Conservation (phyloP, 2,329 filamentous ascomycete genomes). For the Aspergillus amoenus region DNA sequence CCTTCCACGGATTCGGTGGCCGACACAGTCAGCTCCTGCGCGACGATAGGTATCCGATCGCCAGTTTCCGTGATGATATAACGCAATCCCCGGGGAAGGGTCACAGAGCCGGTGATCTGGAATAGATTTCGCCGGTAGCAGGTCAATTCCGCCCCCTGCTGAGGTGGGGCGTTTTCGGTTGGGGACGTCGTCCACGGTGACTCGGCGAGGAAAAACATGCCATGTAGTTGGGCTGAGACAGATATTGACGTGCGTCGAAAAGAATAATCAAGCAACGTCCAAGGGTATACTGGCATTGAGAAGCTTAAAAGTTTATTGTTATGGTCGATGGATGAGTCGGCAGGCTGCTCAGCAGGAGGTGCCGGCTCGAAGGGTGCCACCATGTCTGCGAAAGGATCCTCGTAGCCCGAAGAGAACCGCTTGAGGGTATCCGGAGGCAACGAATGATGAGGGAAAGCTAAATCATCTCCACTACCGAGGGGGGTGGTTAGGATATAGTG, state of each 20-base stretch:
- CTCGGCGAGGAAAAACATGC: conserved; percentile 69
- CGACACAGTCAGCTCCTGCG: conserved; percentile 82
- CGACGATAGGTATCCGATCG: conserved; percentile 77
- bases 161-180: conserved; percentile 57
- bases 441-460: conserved; percentile 47
- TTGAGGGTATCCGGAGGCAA: conserved; percentile 42
- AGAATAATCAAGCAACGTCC: conserved; percentile 60
- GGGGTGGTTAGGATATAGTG: neutral
- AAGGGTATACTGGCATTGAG: conserved; percentile 62
- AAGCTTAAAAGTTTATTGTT: conserved; percentile 75
- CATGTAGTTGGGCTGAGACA: conserved; percentile 62
- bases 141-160: conserved; percentile 67
- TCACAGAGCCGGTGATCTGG: conserved; percentile 88
- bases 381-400: conserved; percentile 55
- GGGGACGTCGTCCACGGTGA: conserved; percentile 61
- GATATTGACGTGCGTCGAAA: conserved; percentile 57
- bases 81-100: conserved; percentile 72
- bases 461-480: conserved; percentile 51
- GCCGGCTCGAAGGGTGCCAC: conserved; percentile 43
- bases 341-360: conserved; percentile 46
- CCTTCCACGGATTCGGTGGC: conserved; percentile 94
- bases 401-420: conserved; percentile 49
- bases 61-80: conserved; percentile 82
- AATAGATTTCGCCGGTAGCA: conserved; percentile 96
- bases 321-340: conserved; percentile 61